Conservation (phyloP, 441 rosid species). For the Lepidium campestre region DNA sequence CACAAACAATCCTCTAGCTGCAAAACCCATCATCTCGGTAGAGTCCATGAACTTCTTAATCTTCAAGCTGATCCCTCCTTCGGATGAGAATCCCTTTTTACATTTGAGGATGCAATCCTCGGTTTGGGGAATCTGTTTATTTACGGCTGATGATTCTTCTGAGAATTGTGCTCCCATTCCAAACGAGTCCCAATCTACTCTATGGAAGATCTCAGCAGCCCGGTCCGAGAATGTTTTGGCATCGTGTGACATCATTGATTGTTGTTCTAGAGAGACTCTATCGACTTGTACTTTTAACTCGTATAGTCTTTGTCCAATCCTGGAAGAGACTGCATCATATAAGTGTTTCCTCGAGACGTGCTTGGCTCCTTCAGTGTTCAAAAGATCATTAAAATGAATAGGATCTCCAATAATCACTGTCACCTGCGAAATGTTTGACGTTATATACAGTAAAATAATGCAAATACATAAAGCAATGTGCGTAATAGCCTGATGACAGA, state of each 20-base stretch:
- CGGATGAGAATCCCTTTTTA: slow-evolving; percentile 30
- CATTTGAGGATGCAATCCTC: slow-evolving; percentile 1
- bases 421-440: slow-evolving; percentile 42
- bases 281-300: slow-evolving; percentile 66
- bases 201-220: slow-evolving; percentile 41
- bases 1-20: slow-evolving; percentile 58
- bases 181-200: slow-evolving; percentile 56
- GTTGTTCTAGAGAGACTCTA: slow-evolving; percentile 46
- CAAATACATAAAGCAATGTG: not conserved
- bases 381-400: slow-evolving; percentile 62
- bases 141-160: slow-evolving; percentile 5
- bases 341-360: slow-evolving; percentile 54
- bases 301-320: slow-evolving; percentile 55
- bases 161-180: slow-evolving; percentile 34
- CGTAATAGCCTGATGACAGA: not conserved
- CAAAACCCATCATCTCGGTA: slow-evolving; percentile 66
- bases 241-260: slow-evolving; percentile 13
- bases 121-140: not conserved
- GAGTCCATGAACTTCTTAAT: slow-evolving; percentile 52
- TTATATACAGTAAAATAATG: not conserved
- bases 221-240: slow-evolving; percentile 19
- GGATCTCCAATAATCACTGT: slow-evolving; percentile 84
- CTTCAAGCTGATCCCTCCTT: slow-evolving; percentile 39
- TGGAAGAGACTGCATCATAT: slow-evolving; percentile 77
- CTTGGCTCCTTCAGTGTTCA: slow-evolving; percentile 37